phyloP scores from a whole-genome alignment of 148 eudicot species.

The Drosera capensis region DNA sequence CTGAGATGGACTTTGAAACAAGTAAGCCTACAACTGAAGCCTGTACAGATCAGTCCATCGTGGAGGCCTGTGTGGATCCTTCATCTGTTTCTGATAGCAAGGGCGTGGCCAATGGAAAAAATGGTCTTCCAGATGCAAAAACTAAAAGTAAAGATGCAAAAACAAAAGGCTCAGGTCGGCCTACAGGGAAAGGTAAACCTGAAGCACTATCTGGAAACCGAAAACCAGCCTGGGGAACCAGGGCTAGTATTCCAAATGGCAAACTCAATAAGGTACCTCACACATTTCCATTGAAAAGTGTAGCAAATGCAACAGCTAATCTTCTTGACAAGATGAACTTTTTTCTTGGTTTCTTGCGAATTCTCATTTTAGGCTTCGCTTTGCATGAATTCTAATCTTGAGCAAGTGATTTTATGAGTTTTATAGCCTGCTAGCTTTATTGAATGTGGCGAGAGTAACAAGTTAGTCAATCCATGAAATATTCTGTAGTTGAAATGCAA shows the following conservation, averaged over 20 bases:
- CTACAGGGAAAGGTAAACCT: conserved; percentile 37
- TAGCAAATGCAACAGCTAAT: too few relatives aligned
- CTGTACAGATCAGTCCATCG: conserved; percentile 12
- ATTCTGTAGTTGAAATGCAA: too few relatives aligned
- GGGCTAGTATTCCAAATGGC: conserved; percentile 24
- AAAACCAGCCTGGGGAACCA: conserved; percentile 33
- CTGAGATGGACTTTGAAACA: conserved; percentile 45
- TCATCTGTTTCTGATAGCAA: conserved; percentile 17
- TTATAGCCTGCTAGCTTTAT: too few relatives aligned
- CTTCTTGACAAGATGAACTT: neutral
- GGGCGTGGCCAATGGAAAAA: conserved; percentile 12
- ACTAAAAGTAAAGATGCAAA: conserved; percentile 24
- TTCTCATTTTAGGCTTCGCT: too few relatives aligned
- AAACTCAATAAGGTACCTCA: conserved; percentile 46
- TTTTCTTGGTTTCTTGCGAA: too few relatives aligned
- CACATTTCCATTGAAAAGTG: neutral
- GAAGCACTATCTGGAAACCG: conserved; percentile 24
- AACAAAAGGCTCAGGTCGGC: conserved; percentile 27
- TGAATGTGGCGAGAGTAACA: neutral
- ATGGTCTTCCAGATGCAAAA: conserved; percentile 23
- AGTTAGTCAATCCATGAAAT: too few relatives aligned
- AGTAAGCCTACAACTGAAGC: conserved; percentile 13
- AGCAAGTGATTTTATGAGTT: too few relatives aligned
- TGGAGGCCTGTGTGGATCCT: conserved; percentile 15
- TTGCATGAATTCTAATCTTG: too few relatives aligned